Percentiles rank a stretch among this genome's conserved stretches.
Conservation (phyloP, 1,139 yeast genomes). For the Hyphopichia fennica region DNA sequence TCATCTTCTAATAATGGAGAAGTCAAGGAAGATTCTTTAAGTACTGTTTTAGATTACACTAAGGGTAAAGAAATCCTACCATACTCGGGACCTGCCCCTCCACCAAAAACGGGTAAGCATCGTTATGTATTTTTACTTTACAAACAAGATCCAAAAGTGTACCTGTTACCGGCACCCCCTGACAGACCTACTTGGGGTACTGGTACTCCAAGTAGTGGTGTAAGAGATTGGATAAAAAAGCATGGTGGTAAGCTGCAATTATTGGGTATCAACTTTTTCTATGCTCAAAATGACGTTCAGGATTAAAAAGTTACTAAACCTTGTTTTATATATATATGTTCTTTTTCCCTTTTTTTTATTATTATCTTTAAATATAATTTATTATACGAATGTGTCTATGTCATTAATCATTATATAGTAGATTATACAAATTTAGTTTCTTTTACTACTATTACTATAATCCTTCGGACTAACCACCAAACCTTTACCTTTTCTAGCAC, state of each 20-base stretch:
- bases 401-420: not conserved
- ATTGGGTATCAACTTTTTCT: constrained; percentile 77
- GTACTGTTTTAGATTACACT: constrained; percentile 37
- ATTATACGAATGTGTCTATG: not conserved
- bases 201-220: constrained; percentile 72
- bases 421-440: not conserved
- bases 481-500: constrained; percentile 92
- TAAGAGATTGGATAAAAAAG: constrained; percentile 66
- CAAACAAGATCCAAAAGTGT: constrained; percentile 54
- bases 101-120: constrained; percentile 78
- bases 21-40: constrained; percentile 25
- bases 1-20: constrained; percentile 15
- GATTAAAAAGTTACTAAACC: constrained; percentile 10
- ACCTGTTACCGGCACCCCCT: constrained; percentile 38
- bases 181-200: constrained; percentile 88
- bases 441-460: constrained; percentile 31
- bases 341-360: not conserved
- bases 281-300: constrained; percentile 62
- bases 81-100: constrained; percentile 84
- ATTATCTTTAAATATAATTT: not conserved
- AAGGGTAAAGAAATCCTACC: constrained; percentile 37
- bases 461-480: constrained; percentile 82
- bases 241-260: constrained; percentile 61
- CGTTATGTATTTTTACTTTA: constrained; percentile 75
- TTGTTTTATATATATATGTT: not conserved